Evolutionary conservation across 2,329 filamentous ascomycete genomes (phyloP).

Genomic region (Cercospora citrullina): DNA sequence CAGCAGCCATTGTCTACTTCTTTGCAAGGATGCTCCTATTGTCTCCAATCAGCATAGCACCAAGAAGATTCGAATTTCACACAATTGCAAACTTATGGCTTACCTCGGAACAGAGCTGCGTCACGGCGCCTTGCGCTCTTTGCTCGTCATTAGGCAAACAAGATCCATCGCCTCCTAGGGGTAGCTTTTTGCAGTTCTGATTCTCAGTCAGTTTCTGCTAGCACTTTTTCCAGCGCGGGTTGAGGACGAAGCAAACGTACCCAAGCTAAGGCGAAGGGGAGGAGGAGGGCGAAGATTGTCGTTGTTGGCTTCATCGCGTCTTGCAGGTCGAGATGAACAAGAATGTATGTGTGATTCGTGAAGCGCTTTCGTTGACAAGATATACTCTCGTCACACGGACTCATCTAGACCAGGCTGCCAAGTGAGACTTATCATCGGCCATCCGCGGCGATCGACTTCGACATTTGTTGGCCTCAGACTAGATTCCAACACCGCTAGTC

Average conservation of each 20-base stretch:
- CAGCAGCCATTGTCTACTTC: not conserved
- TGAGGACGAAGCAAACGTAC: too few relatives aligned
- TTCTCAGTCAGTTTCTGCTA: not conserved
- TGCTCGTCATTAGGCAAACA: not conserved
- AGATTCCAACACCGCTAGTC: not conserved
- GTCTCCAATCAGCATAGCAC: too few relatives aligned
- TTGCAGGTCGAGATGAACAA: too few relatives aligned
- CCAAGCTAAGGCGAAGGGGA: too few relatives aligned
- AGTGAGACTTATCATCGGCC: not conserved
- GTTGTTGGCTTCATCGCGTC: too few relatives aligned
- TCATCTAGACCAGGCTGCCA: not conserved
- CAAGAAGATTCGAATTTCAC: too few relatives aligned
- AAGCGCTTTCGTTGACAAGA: too few relatives aligned
- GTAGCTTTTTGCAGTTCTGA: not conserved
- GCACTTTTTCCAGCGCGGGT: too few relatives aligned
- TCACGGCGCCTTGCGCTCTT: not conserved
- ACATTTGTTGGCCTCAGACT: not conserved
- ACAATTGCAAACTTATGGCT: not conserved
- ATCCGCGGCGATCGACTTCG: not conserved
- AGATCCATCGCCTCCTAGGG: not conserved
- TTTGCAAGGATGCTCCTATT: not conserved
- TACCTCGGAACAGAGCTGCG: not conserved
- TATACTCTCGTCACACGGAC: too few relatives aligned
- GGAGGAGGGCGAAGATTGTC: too few relatives aligned
- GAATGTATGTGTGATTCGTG: too few relatives aligned